Conservation (phyloP, 805 yeast species). For the Yamadazyma scolyti region DNA sequence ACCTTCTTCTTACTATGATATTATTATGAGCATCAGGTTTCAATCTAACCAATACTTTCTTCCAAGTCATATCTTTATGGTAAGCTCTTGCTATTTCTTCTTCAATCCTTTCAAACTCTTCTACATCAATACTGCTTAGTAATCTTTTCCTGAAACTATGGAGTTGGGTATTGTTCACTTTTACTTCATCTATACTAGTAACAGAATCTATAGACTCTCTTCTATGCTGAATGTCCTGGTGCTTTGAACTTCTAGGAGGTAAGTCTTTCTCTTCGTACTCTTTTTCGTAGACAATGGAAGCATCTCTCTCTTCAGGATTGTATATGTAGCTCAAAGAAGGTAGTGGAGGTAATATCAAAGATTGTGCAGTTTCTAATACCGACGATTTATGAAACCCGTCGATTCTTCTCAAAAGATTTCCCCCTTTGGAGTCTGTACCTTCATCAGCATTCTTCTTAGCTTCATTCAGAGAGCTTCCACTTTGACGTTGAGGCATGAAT, state of each 20-base stretch:
- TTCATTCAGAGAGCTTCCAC: constrained; percentile 5
- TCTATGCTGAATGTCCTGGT: constrained; percentile 10
- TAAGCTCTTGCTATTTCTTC: constrained; percentile 86
- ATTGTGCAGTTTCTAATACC: constrained; percentile 72
- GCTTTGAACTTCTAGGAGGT: constrained; percentile 7
- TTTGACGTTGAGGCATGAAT: constrained; percentile 40
- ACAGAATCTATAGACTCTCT: background rate
- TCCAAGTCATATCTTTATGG: constrained; percentile 83
- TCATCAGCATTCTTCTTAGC: constrained; percentile 10
- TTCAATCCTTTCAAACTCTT: constrained; percentile 48
- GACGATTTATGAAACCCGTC: constrained; percentile 59
- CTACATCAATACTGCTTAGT: constrained; percentile 21
- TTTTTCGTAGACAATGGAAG: constrained; percentile 78
- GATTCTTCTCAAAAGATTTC: constrained; percentile 21
- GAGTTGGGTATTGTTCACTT: constrained; percentile 2
- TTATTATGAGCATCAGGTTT: constrained; percentile 95
- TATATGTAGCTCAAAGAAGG: constrained; percentile 66
- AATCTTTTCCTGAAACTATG: constrained; percentile 13
- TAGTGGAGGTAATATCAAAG: constrained; percentile 73
- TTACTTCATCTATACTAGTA: background rate
- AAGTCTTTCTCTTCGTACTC: constrained; percentile 42
- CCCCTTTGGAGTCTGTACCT: constrained; percentile 14
- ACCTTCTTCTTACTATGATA: constrained; percentile 81
- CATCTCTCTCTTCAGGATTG: constrained; percentile 62
- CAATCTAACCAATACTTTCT: constrained; percentile 82